Conservation (phyloP, 352 stramenopile genomes). For the Phytophthora fragariaefolia region DNA sequence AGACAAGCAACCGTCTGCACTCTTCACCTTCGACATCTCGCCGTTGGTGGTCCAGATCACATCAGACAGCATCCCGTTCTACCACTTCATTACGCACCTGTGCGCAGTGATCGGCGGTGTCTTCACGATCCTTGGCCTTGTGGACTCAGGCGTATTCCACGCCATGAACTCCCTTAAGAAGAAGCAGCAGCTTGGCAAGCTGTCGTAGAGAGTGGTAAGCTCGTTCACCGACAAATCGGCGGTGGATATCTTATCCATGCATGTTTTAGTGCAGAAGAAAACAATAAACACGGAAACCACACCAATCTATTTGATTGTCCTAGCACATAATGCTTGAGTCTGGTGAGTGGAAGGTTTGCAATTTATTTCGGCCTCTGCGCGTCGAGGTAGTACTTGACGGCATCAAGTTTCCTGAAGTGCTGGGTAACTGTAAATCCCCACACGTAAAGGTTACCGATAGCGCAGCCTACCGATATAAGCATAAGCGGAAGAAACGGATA, state of each 20-base stretch:
- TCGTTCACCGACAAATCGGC: not conserved
- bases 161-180: conserved; percentile 86
- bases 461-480: conserved; percentile 75
- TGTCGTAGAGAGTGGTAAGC: conserved; percentile 44
- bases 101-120: conserved; percentile 86
- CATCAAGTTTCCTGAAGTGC: conserved; percentile 70
- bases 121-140: conserved; percentile 85
- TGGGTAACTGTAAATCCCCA: conserved; percentile 68
- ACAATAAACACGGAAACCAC: conserved; percentile 26
- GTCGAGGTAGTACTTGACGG: conserved; percentile 75
- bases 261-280: conserved; percentile 19
- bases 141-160: conserved; percentile 84
- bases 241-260: conserved; percentile 22
- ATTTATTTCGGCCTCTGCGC: conserved; percentile 32
- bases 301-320: conserved; percentile 32
- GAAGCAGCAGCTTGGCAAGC: conserved; percentile 84
- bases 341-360: not conserved
- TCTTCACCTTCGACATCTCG: conserved; percentile 87
- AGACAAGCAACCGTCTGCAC: conserved; percentile 60
- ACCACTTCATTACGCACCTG: conserved; percentile 85
- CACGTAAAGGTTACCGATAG: conserved; percentile 81
- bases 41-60: conserved; percentile 78
- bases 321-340: not conserved
- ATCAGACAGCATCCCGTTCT: conserved; percentile 77
- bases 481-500: conserved; percentile 86